phyloP scores from a whole-genome alignment of 2,329 filamentous ascomycete species.

The Diaporthe caulivora region DNA sequence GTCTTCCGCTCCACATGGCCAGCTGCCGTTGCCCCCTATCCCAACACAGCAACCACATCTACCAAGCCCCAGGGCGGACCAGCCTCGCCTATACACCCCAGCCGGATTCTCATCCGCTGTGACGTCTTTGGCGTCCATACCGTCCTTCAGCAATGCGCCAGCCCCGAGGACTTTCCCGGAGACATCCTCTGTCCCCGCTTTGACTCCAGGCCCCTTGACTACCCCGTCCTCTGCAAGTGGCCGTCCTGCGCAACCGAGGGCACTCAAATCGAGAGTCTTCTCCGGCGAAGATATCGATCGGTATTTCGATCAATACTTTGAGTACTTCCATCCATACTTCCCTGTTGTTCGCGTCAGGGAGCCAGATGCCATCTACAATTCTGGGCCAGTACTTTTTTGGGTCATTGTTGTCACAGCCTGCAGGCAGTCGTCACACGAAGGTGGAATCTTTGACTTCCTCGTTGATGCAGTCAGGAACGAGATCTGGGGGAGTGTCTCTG shows the following conservation, averaged over 20 bases:
- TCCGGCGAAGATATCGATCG: slow-evolving; percentile 66
- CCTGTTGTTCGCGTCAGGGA: slow-evolving; percentile 63
- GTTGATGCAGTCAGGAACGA: slow-evolving; percentile 61
- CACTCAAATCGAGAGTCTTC: slow-evolving; percentile 61
- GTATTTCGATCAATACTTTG: slow-evolving; percentile 69
- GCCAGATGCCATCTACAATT: slow-evolving; percentile 63
- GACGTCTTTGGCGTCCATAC: slow-evolving; percentile 38
- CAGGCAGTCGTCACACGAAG: slow-evolving; percentile 61
- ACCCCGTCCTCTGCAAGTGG: slow-evolving; percentile 45
- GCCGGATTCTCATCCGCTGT: slow-evolving; percentile 30
- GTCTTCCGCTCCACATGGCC: slow-evolving; percentile 18
- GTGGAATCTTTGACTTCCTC: slow-evolving; percentile 57
- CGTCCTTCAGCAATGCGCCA: slow-evolving; percentile 41
- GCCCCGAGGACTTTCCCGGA: slow-evolving; percentile 36
- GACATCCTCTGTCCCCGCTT: slow-evolving; percentile 27
- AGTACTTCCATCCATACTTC: slow-evolving; percentile 65
- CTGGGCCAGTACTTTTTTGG: slow-evolving; percentile 66
- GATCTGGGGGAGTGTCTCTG: slow-evolving; percentile 58
- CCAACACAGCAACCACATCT: slow-evolving; percentile 40
- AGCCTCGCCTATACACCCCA: slow-evolving; percentile 29
- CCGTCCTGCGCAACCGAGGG: slow-evolving; percentile 54
- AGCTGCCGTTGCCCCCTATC: slow-evolving; percentile 38
- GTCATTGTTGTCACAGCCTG: slow-evolving; percentile 63
- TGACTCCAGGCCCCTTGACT: slow-evolving; percentile 47
- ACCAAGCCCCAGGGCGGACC: slow-evolving; percentile 9